A percentile compares a stretch with the other conserved stretches of the same genome.
phyloP scores from a whole-genome alignment of 2,329 filamentous ascomycete genomes.

The Neopestalotiopsis sp. region DNA sequence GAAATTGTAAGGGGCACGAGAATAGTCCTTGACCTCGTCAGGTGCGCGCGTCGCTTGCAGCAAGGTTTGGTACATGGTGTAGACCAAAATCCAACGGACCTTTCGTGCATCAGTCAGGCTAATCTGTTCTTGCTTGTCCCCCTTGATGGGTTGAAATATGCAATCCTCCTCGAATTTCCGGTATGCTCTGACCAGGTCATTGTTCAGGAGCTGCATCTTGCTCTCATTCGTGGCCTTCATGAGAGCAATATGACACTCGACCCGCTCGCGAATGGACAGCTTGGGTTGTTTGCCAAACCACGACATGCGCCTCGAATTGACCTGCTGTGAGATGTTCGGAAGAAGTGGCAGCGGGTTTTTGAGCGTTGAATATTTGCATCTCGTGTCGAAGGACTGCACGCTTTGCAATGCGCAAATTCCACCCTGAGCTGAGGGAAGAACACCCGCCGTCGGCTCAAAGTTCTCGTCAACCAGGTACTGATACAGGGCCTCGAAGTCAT shows the following conservation, averaged over 20 bases:
- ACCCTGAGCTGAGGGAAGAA: conserved; percentile 62
- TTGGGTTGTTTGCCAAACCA: conserved; percentile 50
- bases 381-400: conserved; percentile 68
- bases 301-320: conserved; percentile 38
- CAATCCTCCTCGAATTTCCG: conserved; percentile 71
- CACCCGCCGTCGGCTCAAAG: conserved; percentile 54
- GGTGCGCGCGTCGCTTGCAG: conserved; percentile 67
- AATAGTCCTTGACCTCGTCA: conserved; percentile 62
- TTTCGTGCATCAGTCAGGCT: conserved; percentile 73
- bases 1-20: conserved; percentile 62
- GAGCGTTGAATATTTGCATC: conserved; percentile 65
- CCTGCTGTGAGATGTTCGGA: conserved; percentile 49
- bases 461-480: conserved; percentile 71
- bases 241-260: conserved; percentile 58
- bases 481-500: conserved; percentile 75
- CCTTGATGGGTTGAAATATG: conserved; percentile 53
- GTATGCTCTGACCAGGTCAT: conserved; percentile 71
- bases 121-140: conserved; percentile 62
- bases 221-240: conserved; percentile 55
- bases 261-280: conserved; percentile 52
- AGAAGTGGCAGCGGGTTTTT: conserved; percentile 71
- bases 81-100: conserved; percentile 79
- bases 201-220: conserved; percentile 44
- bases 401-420: conserved; percentile 75
- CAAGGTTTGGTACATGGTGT: conserved; percentile 75